Base-by-base conservation (phyloP, 2,329 filamentous ascomycete species). In the Zarea fungicola region DNA sequence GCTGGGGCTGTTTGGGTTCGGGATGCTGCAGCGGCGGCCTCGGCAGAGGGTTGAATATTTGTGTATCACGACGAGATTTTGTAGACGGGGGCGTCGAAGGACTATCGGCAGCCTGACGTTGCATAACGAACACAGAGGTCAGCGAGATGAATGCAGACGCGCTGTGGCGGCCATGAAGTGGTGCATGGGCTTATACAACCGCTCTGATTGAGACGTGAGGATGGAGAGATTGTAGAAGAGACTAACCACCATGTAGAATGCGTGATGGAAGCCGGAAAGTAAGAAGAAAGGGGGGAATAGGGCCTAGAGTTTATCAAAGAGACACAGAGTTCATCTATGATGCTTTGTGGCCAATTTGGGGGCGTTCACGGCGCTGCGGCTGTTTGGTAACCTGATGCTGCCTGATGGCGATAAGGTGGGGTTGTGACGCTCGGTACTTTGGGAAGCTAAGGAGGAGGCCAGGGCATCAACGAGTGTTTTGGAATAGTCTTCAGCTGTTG, bases 111-210 rank as follows among this genome's bases (percentile, higher is more conserved):
- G 59, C 56, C 68, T 71, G 68, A 67, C 70, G 66, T 76, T 77
- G 75, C 76, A 78, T 79, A 65, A 73, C 72, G 72, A 68, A 65
- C 62, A 60, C 57, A 50, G 50, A 59, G 52, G 59, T 61, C 55
- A 62, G 46, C 32, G 22, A 41, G 31, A 19, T 36, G n/a, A 48
- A 21, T 10, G 23, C 22, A 42, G 28, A 6, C 7, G 10, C 29
- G 21, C n/a, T 11, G 40, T n/a, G n/a, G 35, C n/a, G 19, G 32
- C 46, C 39, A 42, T 49, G 31, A 10, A 41, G 34, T 22, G 14
- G 29, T 34, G 28, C 36, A 34, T 47, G 44, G 35, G 44, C 36
- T 41, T 48, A 41, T 34, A 40, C 21, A 13, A 41, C n/a, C 14
- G 34, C 9, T 4, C 21, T 9, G 13, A 37, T 19, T 19, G 36